Conservation (phyloP, 169 alveolate genomes). For the Plasmodium coatneyi region DNA sequence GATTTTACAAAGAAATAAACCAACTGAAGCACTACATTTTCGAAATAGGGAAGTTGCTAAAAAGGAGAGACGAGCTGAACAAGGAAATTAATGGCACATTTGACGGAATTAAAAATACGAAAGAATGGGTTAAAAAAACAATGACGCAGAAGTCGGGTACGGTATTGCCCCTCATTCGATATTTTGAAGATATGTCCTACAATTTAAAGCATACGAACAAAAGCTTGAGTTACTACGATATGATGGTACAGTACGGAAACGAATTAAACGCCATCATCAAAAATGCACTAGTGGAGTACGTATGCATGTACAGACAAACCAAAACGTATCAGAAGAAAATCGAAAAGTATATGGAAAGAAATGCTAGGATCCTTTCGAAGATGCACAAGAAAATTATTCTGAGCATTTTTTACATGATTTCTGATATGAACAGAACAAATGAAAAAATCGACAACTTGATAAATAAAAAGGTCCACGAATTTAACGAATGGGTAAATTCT, state of each 20-base stretch:
- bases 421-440: constrained; percentile 73
- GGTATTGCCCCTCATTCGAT: constrained; percentile 20
- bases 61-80: constrained; percentile 30
- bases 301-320: constrained; percentile 29
- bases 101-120: constrained; percentile 27
- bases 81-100: constrained; percentile 4
- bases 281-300: constrained; percentile 49
- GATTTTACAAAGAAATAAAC: constrained; percentile 34
- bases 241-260: constrained; percentile 59
- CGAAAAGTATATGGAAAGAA: constrained; percentile 48
- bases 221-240: constrained; percentile 22
- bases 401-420: constrained; percentile 57
- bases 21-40: constrained; percentile 16
- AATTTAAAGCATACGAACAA: constrained; percentile 39
- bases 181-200: constrained; percentile 41
- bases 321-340: constrained; percentile 36
- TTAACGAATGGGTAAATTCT: constrained; percentile 37
- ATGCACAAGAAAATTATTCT: constrained; percentile 60
- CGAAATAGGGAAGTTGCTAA: constrained; percentile 41
- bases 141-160: constrained; percentile 1
- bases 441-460: constrained; percentile 38
- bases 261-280: constrained; percentile 48
- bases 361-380: constrained; percentile 54
- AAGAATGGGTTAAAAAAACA: neutral
- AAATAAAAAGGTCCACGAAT: constrained; percentile 55